phyloP scores from a whole-genome alignment of 257 asterid species.

The Euphrasia confusa region DNA sequence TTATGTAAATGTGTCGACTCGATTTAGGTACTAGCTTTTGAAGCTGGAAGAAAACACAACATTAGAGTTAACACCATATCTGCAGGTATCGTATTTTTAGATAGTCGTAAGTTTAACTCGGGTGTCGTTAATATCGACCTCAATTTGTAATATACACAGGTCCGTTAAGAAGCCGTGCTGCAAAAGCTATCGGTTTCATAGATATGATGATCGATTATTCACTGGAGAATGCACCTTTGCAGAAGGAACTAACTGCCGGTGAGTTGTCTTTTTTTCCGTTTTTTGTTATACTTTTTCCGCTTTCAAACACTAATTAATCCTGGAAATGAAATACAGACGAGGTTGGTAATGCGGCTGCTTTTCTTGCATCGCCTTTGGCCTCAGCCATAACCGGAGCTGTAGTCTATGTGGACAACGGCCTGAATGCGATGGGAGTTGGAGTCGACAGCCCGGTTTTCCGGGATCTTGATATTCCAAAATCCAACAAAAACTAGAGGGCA shows the following conservation, averaged over 20 bases:
- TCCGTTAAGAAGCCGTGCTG: slow-evolving; percentile 5
- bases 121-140: not conserved
- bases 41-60: slow-evolving; percentile 7
- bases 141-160: not conserved
- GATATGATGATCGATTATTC: slow-evolving; percentile 7
- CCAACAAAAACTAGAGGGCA: not conserved
- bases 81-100: not conserved
- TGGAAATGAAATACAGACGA: not conserved
- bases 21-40: slow-evolving; percentile 6
- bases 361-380: not conserved
- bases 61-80: slow-evolving; percentile 6
- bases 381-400: slow-evolving; percentile 3
- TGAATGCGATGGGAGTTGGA: slow-evolving; percentile 4
- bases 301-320: not conserved
- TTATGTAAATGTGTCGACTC: not conserved
- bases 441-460: not conserved
- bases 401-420: slow-evolving; percentile 3
- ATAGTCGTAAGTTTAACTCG: not conserved
- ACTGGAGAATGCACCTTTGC: slow-evolving; percentile 1
- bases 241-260: not conserved
- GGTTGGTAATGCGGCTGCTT: slow-evolving; percentile 3
- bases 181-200: slow-evolving; percentile 4
- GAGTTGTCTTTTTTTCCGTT: not conserved
- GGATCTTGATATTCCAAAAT: slow-evolving; percentile 2
- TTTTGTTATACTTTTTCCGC: not conserved